phyloP scores from a whole-genome alignment of 306 rosid genomes.

The Prunus davidiana region DNA sequence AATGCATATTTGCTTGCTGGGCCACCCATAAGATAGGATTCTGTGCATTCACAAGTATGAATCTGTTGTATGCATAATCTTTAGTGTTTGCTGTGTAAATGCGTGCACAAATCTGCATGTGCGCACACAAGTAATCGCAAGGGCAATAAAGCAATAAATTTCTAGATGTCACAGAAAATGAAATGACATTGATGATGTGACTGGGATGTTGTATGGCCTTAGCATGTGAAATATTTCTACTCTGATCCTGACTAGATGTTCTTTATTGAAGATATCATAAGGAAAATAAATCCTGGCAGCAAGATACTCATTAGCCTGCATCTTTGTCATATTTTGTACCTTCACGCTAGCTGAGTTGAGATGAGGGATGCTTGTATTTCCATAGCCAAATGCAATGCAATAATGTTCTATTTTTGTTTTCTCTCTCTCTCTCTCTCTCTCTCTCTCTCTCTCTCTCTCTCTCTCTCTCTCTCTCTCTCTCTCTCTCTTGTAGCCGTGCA shows the following conservation, averaged over 20 bases:
- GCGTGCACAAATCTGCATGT: background rate
- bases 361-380: too few species aligned
- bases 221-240: background rate
- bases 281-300: background rate
- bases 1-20: background rate
- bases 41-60: background rate
- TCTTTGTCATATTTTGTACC: background rate
- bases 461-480: background rate
- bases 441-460: background rate
- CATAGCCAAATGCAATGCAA: background rate
- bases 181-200: background rate
- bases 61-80: background rate
- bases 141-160: background rate
- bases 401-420: background rate
- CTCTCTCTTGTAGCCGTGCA: background rate
- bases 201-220: background rate
- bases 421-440: background rate
- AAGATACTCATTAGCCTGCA: background rate
- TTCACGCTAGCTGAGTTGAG: too few species aligned
- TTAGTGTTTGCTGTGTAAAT: background rate
- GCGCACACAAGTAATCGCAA: background rate
- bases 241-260: background rate
- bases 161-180: background rate
- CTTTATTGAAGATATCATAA: too few species aligned
- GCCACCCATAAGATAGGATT: background rate